Conservation (phyloP, 1,284 basidiomycete genomes). For the Tetrapyrgos nigripes region DNA sequence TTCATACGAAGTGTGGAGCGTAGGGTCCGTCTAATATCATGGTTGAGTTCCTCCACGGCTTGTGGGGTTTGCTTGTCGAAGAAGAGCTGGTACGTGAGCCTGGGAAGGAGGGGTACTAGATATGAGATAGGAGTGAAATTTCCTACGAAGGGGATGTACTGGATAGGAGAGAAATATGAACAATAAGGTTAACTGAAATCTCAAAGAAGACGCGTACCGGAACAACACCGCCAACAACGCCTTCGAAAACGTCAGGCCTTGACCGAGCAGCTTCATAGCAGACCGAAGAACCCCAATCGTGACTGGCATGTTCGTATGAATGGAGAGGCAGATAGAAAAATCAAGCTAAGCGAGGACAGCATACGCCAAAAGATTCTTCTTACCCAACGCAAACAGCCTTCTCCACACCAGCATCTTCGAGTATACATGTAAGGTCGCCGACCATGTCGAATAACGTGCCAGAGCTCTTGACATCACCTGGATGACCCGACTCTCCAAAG, state of each 20-base stretch:
- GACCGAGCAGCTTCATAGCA: constrained; percentile 72
- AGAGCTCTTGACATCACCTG: constrained; percentile 63
- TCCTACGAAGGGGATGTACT: constrained; percentile 61
- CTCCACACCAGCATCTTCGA: constrained; percentile 53
- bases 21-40: constrained; percentile 58
- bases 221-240: constrained; percentile 62
- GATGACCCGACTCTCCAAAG: constrained; percentile 70
- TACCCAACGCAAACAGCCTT: constrained; percentile 69
- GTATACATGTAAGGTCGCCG: constrained; percentile 64
- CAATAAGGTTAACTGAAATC: constrained; percentile 1
- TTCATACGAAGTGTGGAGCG: constrained; percentile 59
- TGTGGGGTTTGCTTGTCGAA: constrained; percentile 55
- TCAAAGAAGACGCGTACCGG: constrained; percentile 50
- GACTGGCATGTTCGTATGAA: constrained; percentile 57
- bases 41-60: constrained; percentile 59
- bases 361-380: constrained; percentile 14
- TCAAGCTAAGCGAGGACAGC: not conserved
- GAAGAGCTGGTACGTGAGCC: constrained; percentile 65
- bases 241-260: constrained; percentile 66
- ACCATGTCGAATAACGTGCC: constrained; percentile 65
- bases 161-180: constrained; percentile 11
- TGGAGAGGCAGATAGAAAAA: too few relatives aligned
- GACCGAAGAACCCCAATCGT: constrained; percentile 73
- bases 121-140: constrained; percentile 52
- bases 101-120: constrained; percentile 50